Evolutionary conservation across 345 rosid species (phyloP), one percentile per base, ranked within the genome.

Genomic region (Cardamine occulta): DNA sequence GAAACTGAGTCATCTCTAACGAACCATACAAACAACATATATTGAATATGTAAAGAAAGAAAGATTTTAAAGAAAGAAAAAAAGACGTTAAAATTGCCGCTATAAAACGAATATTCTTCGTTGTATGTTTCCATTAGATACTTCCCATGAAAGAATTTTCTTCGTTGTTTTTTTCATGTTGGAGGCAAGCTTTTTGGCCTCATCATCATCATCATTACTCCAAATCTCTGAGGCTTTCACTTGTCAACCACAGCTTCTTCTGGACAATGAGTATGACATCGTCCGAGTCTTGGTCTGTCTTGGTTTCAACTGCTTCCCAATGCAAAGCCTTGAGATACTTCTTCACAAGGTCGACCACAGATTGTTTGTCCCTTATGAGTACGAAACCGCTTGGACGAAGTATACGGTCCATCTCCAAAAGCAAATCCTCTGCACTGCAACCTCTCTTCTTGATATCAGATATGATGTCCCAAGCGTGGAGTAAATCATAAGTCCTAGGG

Each of bases 351-450:
- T 87, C 96, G 13, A 89, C 80, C 54, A 86, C 90, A 0, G 82
- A 44, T 70, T 81, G 93, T 71, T 89, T 90, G 85, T 94, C 97
- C 48, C 86, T 80, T 70, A 94, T 72, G 70, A 94, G 85, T 54
- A 86, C 26, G 66, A 91, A 91, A 40, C 98, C 98, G 14, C 79
- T 91, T 3, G 98, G 98, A 34, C 98, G 83, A 63, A 93, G 93
- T 5, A 93, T 85, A 45, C 98, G 97, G 47, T 93, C 98, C 96
- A 93, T 89, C 89, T 93, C 97, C 5, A 91, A 59, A 7, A 93
- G 70, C 56, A 93, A 83, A 84, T 93, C 98, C 81, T 87, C 95
- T 3, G 79, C 88, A 49, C 97, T 84, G 66, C 98, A 93, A 19
- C 88, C 93, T 79, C 83, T 91, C 85, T 83, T 89, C 84, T 82